phyloP scores from a whole-genome alignment of 768 basidiomycete species.

The Multifurca ochricompacta region DNA sequence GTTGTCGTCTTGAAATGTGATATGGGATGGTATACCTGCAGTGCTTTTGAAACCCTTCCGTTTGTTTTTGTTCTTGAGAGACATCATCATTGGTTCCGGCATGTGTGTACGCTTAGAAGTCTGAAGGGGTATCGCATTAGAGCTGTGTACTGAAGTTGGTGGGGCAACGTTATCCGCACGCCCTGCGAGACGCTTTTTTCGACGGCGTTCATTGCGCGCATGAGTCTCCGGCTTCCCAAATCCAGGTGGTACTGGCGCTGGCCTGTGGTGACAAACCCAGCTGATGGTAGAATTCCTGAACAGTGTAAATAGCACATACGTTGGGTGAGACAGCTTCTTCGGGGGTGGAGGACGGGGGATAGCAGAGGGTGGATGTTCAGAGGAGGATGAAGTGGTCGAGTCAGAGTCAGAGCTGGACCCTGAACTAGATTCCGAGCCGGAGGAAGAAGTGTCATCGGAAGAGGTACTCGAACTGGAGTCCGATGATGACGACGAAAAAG shows the following conservation, averaged over 20 bases:
- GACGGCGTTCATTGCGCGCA: constrained; percentile 49
- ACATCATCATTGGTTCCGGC: constrained; percentile 36
- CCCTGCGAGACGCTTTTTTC: constrained; percentile 36
- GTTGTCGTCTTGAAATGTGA: constrained; percentile 39
- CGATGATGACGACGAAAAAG: constrained; percentile 1
- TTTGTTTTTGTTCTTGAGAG: constrained; percentile 69
- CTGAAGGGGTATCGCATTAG: constrained; percentile 42
- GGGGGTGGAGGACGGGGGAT: background rate
- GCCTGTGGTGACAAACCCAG: constrained; percentile 12
- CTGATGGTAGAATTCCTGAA: background rate
- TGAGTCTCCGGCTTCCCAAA: constrained; percentile 51
- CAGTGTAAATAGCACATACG: background rate
- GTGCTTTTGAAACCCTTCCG: constrained; percentile 55
- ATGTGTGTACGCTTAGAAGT: constrained; percentile 1
- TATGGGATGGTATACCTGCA: constrained; percentile 42
- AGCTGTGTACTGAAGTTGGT: constrained; percentile 28
- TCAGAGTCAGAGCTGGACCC: constrained; percentile 18
- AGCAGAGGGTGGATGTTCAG: background rate
- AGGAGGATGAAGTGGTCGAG: constrained; percentile 24
- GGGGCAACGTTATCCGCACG: constrained; percentile 17
- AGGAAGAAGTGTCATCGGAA: constrained; percentile 22
- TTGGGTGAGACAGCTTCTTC: background rate
- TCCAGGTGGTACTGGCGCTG: constrained; percentile 44
- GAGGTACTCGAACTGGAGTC: constrained; percentile 4
- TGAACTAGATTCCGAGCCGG: constrained; percentile 25